Percentiles rank a stretch among this genome's conserved stretches.
Conservation (phyloP, 768 basidiomycete genomes). For the Crepidotus variabilis region DNA sequence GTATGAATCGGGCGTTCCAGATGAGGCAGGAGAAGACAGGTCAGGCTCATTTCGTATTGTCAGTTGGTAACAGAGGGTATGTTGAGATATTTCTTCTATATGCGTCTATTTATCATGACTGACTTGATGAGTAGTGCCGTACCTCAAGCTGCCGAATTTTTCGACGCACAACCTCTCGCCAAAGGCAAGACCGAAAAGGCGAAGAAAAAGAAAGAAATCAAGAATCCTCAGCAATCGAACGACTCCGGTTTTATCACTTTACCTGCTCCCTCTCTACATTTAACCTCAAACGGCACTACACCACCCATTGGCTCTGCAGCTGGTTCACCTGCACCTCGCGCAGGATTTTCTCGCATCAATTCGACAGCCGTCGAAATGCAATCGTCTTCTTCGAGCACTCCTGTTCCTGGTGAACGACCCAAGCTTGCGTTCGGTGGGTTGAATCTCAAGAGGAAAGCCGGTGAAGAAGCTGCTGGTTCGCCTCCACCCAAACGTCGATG, state of each 20-base stretch:
- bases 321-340: conserved; percentile 63
- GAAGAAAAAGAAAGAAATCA: conserved; percentile 78
- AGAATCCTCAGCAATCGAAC: conserved; percentile 41
- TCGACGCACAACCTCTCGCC: conserved; percentile 75
- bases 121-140: conserved; percentile 58
- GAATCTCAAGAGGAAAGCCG: conserved; percentile 77
- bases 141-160: conserved; percentile 78
- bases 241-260: conserved; percentile 70
- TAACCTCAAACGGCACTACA: conserved; percentile 41
- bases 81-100: conserved; percentile 23
- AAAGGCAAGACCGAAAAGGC: conserved; percentile 83
- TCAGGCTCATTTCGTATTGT: conserved; percentile 93
- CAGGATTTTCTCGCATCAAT: conserved; percentile 76
- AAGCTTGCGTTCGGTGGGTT: conserved; percentile 72
- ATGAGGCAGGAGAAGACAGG: conserved; percentile 91
- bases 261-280: conserved; percentile 48
- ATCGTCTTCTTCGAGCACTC: conserved; percentile 48
- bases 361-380: conserved; percentile 47
- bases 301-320: conserved; percentile 37
- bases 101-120: conserved; percentile 5
- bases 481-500: conserved; percentile 62
- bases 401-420: conserved; percentile 60
- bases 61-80: conserved; percentile 89
- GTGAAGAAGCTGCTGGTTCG: conserved; percentile 60
- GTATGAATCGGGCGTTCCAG: conserved; percentile 94